Conservation (phyloP, 257 asterid genomes). For the Solanum microdontum region DNA sequence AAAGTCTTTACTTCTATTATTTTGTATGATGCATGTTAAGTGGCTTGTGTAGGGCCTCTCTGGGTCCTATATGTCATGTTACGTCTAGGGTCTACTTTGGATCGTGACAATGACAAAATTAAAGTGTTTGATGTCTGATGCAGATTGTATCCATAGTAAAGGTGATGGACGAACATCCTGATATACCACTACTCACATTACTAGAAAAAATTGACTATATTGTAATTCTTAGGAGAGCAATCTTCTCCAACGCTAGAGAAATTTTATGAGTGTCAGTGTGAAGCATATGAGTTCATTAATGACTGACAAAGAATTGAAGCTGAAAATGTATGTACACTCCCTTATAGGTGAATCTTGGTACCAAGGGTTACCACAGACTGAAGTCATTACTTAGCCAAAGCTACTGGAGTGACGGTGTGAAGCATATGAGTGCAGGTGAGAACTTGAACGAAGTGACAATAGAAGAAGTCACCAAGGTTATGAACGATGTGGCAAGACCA, state of each 20-base stretch:
- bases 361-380: neutral
- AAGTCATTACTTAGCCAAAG: neutral
- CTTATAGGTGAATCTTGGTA: neutral
- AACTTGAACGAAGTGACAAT: too few species aligned
- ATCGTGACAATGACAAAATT: neutral
- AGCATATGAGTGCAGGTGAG: neutral
- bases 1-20: neutral
- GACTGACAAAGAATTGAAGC: neutral
- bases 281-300: neutral
- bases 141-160: neutral
- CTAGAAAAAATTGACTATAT: neutral
- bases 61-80: neutral
- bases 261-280: neutral
- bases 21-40: neutral
- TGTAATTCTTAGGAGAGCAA: neutral
- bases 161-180: neutral
- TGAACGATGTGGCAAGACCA: too few species aligned
- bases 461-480: neutral
- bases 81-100: neutral
- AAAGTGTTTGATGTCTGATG: neutral
- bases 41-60: neutral
- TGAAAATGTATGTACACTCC: neutral
- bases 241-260: neutral
- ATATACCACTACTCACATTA: neutral
- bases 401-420: too few species aligned